A percentile compares a stretch with the other conserved stretches of the same genome.
Evolutionary conservation across 2,329 filamentous ascomycete genomes (phyloP).

Genomic region (Coniochaeta sp.): DNA sequence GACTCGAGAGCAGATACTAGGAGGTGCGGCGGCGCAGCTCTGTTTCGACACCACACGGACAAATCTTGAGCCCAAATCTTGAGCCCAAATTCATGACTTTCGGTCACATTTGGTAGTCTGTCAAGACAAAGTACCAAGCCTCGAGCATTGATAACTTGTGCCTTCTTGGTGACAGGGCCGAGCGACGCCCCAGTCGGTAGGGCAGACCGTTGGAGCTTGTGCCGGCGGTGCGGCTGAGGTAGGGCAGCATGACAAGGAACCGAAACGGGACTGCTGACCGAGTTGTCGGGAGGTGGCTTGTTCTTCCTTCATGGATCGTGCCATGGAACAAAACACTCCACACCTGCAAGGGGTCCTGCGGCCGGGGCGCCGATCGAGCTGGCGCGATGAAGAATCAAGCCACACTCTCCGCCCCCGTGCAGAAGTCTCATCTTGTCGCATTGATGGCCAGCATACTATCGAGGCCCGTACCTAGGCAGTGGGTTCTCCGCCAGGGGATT

Average conservation of each 20-base stretch:
- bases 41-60: neutral
- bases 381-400: neutral
- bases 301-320: neutral
- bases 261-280: slow-evolving; percentile 2
- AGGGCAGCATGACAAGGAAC: neutral
- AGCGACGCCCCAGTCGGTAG: neutral
- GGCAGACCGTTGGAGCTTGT: neutral
- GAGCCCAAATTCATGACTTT: too few relatives aligned
- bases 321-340: neutral
- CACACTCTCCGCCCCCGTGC: neutral
- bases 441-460: neutral
- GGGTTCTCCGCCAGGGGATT: neutral
- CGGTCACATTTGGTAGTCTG: too few relatives aligned
- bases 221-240: neutral
- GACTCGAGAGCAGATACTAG: neutral
- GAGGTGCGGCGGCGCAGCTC: neutral
- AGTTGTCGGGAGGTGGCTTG: slow-evolving; percentile 5
- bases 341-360: neutral
- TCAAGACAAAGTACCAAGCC: too few relatives aligned
- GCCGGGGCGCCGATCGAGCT: neutral
- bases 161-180: too few relatives aligned
- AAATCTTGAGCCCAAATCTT: neutral
- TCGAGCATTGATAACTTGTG: neutral
- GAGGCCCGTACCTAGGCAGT: neutral
- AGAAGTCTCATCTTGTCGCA: neutral